These are phyloP conservation scores for Ceratobasidium sp. DNA, from an alignment of 1,284 basidiomycete species.

Conservation along the genomic window DNA sequence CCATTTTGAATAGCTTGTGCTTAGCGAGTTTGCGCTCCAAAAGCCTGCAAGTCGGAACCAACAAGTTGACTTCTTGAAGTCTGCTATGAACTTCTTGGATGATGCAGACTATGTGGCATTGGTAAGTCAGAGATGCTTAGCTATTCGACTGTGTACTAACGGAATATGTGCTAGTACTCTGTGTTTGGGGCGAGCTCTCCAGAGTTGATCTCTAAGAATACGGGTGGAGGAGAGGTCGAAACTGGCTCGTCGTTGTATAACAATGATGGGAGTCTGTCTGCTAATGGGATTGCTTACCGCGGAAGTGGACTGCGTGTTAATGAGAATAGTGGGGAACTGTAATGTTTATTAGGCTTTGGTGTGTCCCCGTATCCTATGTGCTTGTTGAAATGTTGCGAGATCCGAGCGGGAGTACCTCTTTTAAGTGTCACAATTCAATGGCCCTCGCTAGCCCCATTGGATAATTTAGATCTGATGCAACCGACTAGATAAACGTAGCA, in stretches of 20 bases:
- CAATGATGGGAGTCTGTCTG: constrained; percentile 23
- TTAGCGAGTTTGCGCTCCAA: constrained; percentile 19
- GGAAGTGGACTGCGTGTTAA: no score
- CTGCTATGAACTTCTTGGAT: constrained; percentile 10
- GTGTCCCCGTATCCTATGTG: no score
- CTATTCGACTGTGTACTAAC: background rate
- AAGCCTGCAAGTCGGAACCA: constrained; percentile 13
- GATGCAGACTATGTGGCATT: constrained; percentile 14
- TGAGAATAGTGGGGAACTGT: no score
- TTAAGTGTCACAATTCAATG: no score
- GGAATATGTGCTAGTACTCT: background rate
- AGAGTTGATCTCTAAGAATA: constrained; percentile 12
- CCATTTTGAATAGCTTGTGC: background rate
- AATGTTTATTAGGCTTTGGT: no score
- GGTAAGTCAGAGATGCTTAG: background rate
- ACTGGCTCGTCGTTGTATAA: constrained; percentile 35
- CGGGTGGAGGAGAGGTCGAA: constrained; percentile 26
- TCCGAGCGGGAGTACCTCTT: no score
- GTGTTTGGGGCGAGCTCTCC: constrained; percentile 34
- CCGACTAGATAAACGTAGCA: no score
- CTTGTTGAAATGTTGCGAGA: no score
- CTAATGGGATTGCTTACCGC: constrained; percentile 30
- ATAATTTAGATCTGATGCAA: no score
- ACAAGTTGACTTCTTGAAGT: constrained; percentile 24
- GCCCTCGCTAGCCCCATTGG: no score